These are phyloP conservation scores for Karstenula rhodostoma DNA, from an alignment of 2,329 filamentous ascomycete genomes.

Conservation along the genomic window DNA sequence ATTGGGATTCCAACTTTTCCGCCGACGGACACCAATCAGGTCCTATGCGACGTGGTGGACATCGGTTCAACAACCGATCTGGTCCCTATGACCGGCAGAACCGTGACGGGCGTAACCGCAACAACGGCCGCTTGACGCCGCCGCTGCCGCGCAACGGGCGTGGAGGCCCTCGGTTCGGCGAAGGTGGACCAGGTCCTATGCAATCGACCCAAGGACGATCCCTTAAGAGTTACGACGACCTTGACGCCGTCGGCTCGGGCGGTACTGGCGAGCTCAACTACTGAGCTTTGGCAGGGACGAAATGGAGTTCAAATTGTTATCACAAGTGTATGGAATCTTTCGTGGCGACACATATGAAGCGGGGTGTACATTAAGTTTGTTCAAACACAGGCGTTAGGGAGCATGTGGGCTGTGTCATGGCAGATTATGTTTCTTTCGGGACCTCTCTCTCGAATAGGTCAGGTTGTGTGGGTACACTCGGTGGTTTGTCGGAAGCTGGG, in stretches of 20 bases:
- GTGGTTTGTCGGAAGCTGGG: background rate
- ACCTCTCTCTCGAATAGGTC: background rate
- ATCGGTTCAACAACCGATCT: conserved; percentile 49
- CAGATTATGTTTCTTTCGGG: background rate
- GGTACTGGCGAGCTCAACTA: conserved; percentile 91
- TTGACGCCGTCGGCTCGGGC: conserved; percentile 74
- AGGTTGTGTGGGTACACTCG: background rate
- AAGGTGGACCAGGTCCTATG: conserved; percentile 79
- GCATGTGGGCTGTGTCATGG: conserved; percentile 21
- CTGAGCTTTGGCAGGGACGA: conserved; percentile 50
- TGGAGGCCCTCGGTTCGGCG: conserved; percentile 73
- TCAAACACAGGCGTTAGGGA: conserved; percentile 4
- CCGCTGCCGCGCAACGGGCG: conserved; percentile 60
- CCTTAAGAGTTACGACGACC: conserved; percentile 95
- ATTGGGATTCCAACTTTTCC: conserved; percentile 61
- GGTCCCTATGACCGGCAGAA: conserved; percentile 53
- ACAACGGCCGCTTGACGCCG: conserved; percentile 56
- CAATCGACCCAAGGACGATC: conserved; percentile 93
- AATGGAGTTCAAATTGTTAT: conserved; percentile 6
- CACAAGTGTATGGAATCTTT: background rate
- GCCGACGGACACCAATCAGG: conserved; percentile 52
- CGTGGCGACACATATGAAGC: background rate
- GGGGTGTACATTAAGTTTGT: conserved; percentile 13
- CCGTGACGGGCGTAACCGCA: conserved; percentile 55
- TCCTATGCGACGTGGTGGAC: conserved; percentile 53